A percentile compares a stretch with the other conserved stretches of the same genome.
These are phyloP conservation scores for Iris pallida DNA, from an alignment of 116 monocot species.

Conservation along the genomic window DNA sequence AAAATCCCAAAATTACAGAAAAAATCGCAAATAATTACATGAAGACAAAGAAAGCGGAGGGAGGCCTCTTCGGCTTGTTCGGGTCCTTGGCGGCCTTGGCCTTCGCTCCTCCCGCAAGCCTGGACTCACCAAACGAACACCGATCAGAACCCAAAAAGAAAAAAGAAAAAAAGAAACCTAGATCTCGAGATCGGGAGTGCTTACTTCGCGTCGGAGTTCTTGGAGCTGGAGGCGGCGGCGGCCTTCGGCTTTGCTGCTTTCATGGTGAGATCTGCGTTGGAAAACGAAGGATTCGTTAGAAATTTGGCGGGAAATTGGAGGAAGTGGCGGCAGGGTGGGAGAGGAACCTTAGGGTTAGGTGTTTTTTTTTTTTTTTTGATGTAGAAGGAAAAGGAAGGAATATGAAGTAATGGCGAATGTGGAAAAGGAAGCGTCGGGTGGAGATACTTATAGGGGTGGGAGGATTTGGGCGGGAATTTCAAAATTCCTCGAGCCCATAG, in stretches of 20 bases:
- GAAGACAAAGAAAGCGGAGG: slow-evolving; percentile 43
- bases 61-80: slow-evolving; percentile 42
- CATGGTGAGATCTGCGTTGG: neutral
- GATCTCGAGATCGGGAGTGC: too few species aligned
- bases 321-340: neutral
- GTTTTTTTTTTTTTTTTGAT: neutral
- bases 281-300: neutral
- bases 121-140: neutral
- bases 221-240: too few species aligned
- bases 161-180: too few species aligned
- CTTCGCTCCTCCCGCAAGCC: neutral
- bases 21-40: slow-evolving; percentile 13
- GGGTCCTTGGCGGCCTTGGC: slow-evolving; percentile 17
- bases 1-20: neutral
- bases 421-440: neutral
- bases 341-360: neutral
- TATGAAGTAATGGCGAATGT: neutral
- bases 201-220: too few species aligned
- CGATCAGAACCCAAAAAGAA: too few species aligned
- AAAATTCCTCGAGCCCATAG: too few species aligned
- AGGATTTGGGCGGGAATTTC: too few species aligned
- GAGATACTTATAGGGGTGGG: too few species aligned
- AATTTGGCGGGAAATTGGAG: neutral
- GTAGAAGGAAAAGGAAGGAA: neutral
- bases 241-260: too few species aligned